Conservation (phyloP, 2,329 filamentous ascomycete species). For the Claviceps sp. region DNA sequence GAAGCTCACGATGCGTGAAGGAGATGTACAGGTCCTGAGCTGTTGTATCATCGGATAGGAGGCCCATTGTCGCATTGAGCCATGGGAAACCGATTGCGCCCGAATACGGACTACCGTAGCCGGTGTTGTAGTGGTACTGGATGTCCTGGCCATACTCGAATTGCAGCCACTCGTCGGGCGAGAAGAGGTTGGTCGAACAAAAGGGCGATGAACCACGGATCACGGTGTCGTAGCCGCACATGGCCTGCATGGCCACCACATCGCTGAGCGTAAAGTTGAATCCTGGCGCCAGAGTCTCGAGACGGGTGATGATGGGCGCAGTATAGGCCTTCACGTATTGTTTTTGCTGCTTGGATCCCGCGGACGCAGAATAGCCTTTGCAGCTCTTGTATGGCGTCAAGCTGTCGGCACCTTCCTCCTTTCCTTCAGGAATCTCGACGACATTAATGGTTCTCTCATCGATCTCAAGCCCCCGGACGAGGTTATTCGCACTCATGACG, state of each 20-base stretch:
- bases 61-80: slow-evolving; percentile 45
- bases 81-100: slow-evolving; percentile 51
- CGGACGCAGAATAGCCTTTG: slow-evolving; percentile 44
- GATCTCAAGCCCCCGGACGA: slow-evolving; percentile 42
- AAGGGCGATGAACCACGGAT: slow-evolving; percentile 48
- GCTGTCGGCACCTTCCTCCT: slow-evolving; percentile 43
- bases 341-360: slow-evolving; percentile 40
- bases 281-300: slow-evolving; percentile 35
- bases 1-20: slow-evolving; percentile 57
- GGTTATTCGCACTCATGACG: slow-evolving; percentile 40
- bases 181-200: slow-evolving; percentile 45
- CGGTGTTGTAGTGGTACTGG: slow-evolving; percentile 51
- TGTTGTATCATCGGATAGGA: slow-evolving; percentile 27
- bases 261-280: slow-evolving; percentile 53
- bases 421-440: slow-evolving; percentile 40
- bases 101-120: slow-evolving; percentile 46
- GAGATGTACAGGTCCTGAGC: slow-evolving; percentile 50
- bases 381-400: slow-evolving; percentile 53
- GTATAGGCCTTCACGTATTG: slow-evolving; percentile 42
- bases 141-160: slow-evolving; percentile 54
- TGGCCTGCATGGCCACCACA: slow-evolving; percentile 51
- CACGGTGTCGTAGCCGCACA: slow-evolving; percentile 53
- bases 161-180: slow-evolving; percentile 48
- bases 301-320: slow-evolving; percentile 42
- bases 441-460: slow-evolving; percentile 40